Evolutionary conservation across 371 early-diverging fungal species (phyloP).

Genomic region (Rhizopus arrhizus): DNA sequence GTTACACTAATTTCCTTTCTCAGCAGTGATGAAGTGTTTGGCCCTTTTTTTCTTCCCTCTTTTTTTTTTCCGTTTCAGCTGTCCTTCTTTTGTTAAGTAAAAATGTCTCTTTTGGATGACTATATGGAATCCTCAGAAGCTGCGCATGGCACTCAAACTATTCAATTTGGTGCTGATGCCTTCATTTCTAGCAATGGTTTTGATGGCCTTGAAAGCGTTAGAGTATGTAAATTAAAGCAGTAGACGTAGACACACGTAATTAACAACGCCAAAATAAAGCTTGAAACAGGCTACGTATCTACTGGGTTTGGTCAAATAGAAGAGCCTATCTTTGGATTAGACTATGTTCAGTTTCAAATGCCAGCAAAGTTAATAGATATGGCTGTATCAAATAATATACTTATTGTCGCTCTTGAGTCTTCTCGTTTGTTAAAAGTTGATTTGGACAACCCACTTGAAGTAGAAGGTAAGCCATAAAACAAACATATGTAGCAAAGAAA

Average conservation of each 20-base stretch:
- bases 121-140: conserved; percentile 41
- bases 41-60: conserved; percentile 4
- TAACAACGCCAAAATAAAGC: conserved; percentile 27
- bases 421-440: conserved; percentile 75
- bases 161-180: conserved; percentile 21
- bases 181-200: conserved; percentile 21
- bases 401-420: conserved; percentile 72
- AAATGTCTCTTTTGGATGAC: conserved; percentile 44
- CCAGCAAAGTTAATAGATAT: conserved; percentile 67
- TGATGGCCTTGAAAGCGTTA: conserved; percentile 27
- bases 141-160: conserved; percentile 20
- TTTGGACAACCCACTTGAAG: conserved; percentile 50
- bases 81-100: conserved; percentile 4
- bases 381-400: conserved; percentile 80
- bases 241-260: not conserved
- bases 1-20: not conserved
- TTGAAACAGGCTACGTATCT: conserved; percentile 59
- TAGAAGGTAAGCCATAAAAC: conserved; percentile 56
- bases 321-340: conserved; percentile 73
- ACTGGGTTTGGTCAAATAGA: conserved; percentile 51
- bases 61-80: not conserved
- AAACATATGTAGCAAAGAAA: conserved; percentile 66
- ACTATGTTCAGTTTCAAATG: conserved; percentile 81
- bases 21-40: not conserved
- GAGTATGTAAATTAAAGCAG: conserved; percentile 19